A percentile compares a stretch with the other conserved stretches of the same genome.
Evolutionary conservation across 2,329 filamentous ascomycete genomes (phyloP).

Genomic region (Fusarium irregulare): DNA sequence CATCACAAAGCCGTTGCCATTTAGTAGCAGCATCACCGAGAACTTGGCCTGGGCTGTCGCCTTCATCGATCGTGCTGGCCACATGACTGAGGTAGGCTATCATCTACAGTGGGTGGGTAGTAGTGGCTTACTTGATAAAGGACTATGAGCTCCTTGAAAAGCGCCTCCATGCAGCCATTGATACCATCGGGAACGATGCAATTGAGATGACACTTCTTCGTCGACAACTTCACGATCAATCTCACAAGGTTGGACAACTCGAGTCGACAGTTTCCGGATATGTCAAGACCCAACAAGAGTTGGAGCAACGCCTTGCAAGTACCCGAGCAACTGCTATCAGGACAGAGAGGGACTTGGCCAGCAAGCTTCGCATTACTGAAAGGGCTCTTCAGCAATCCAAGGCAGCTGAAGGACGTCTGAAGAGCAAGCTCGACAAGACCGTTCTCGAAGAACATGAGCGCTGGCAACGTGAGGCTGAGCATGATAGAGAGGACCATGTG

Average conservation of each 20-base stretch:
- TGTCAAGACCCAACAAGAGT: neutral
- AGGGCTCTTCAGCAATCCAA: neutral
- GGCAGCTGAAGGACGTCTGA: neutral
- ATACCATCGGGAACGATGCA: conserved; percentile 7
- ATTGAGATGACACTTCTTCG: conserved; percentile 4
- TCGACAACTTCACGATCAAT: neutral
- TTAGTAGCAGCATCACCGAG: neutral
- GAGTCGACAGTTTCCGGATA: neutral
- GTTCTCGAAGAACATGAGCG: conserved; percentile 3
- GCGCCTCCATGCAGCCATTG: neutral
- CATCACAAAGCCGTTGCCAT: neutral
- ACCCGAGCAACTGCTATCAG: neutral
- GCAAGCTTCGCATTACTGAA: neutral
- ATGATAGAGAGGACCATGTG: neutral
- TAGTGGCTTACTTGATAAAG: rapidly evolving
- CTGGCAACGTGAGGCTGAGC: neutral
- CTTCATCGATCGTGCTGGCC: neutral
- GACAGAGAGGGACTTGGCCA: neutral
- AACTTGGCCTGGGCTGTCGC: conserved; percentile 6
- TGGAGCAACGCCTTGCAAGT: neutral
- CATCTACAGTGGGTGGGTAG: no score
- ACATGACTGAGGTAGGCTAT: neutral
- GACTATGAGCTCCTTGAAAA: neutral
- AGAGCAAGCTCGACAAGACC: conserved; percentile 7
- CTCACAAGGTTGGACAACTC: neutral